Evolutionary conservation across 2,329 filamentous ascomycete species (phyloP), one percentile per base, ranked within the genome.

Genomic region (Kalaharituber pfeilii): DNA sequence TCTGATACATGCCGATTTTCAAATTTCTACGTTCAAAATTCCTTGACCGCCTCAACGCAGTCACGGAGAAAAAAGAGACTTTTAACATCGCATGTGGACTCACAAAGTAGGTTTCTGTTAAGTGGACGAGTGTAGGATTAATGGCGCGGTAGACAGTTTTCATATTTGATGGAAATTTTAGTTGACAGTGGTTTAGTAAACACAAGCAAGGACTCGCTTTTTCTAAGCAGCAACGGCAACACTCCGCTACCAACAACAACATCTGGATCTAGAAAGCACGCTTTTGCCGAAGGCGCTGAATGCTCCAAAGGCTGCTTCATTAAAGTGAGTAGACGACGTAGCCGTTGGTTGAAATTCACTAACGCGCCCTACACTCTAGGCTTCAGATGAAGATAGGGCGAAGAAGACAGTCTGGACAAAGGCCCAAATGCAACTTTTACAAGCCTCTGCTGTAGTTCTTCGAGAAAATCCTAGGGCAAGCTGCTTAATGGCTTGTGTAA

Each of bases 381-480:
- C 20, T 4, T 33, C 30, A 24, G 53, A 52, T 22, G 30, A 28
- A 13, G 50, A 53, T 11, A 50, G 27, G 26, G 52, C 33, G 18
- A 27, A 36, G 25, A 28, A 27, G 24, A 36, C 39, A 7, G 27
- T 28, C 22, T 60, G 59, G 59, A 52, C 54, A 24, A 24, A 51
- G 2, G 59, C 54, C 9, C 59, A 62, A 53, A 36, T 49, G 1
- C 53, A 53, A 6, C 45, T 62, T 26, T 24, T 62, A 18, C 45
- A 47, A 27, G 49, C 47, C 15, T 53, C 55, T 2, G 57, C 59
- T 4, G 55, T 22, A 8, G 59, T 60, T 18, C 49, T 62, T 13
- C 54, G 55, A 27, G 59, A 60, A 27, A 62, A 62, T 15, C 33
- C 53, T 7, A 54, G 60, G 4, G 60, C 54, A 27, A 53, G 59